phyloP scores from a whole-genome alignment of 208 protist species.

The Crithidia bombi region DNA sequence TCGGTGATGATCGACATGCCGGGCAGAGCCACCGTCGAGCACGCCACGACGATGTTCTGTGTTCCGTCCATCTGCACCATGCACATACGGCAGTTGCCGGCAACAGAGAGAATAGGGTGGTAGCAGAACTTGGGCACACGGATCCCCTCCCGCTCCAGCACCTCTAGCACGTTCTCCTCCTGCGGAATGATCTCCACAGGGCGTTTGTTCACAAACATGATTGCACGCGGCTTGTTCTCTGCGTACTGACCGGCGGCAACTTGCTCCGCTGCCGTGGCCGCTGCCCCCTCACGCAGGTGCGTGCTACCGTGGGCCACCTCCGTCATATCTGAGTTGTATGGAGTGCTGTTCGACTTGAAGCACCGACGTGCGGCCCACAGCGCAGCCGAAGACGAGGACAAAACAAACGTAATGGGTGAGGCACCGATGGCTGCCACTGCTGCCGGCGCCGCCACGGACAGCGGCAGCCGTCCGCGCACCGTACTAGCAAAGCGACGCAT shows the following conservation, averaged over 20 bases:
- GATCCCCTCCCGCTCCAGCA: slow-evolving; percentile 90
- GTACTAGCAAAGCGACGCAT: slow-evolving; percentile 27
- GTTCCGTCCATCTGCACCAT: slow-evolving; percentile 96
- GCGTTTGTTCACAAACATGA: slow-evolving; percentile 93
- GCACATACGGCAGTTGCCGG: slow-evolving; percentile 98
- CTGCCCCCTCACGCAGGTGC: slow-evolving; percentile 49
- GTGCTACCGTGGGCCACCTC: slow-evolving; percentile 67
- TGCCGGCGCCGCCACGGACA: background rate
- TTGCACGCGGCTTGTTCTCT: slow-evolving; percentile 84
- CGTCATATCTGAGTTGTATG: slow-evolving; percentile 74
- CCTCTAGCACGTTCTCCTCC: slow-evolving; percentile 92
- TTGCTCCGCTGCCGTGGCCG: slow-evolving; percentile 57
- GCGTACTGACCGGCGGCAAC: slow-evolving; percentile 86
- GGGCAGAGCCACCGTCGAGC: slow-evolving; percentile 93
- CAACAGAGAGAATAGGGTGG: slow-evolving; percentile 93
- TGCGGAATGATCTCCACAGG: slow-evolving; percentile 92
- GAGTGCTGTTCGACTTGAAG: slow-evolving; percentile 73
- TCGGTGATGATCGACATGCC: slow-evolving; percentile 97
- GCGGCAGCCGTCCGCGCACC: slow-evolving; percentile 10
- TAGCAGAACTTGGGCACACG: slow-evolving; percentile 93
- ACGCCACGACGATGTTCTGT: slow-evolving; percentile 96
- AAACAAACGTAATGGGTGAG: background rate
- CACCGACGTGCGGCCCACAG: slow-evolving; percentile 38
- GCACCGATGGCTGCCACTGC: background rate
- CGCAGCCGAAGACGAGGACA: background rate